Percentiles rank a stretch among this genome's conserved stretches.
phyloP scores from a whole-genome alignment of 768 basidiomycete genomes.

The Suillus fuscotomentosus region DNA sequence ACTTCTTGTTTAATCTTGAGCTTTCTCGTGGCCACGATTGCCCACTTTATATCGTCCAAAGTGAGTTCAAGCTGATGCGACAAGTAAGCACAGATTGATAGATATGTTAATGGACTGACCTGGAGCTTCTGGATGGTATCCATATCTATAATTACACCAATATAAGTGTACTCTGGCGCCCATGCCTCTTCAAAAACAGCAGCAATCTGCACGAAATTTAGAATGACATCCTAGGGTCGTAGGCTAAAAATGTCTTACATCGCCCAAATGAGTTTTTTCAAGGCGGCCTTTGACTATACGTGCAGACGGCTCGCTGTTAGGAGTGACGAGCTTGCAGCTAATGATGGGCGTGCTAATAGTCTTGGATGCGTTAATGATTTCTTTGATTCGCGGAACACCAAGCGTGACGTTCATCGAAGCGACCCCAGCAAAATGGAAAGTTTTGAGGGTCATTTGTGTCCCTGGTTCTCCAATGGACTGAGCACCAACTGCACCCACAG shows the following conservation, averaged over 20 bases:
- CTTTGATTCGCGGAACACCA: constrained; percentile 99
- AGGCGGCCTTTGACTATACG: constrained; percentile 96
- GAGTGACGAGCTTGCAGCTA: constrained; percentile 88
- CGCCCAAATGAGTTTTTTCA: constrained; percentile 92
- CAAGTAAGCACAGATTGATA: background rate
- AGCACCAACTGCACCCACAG: constrained; percentile 97
- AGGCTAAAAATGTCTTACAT: constrained; percentile 50
- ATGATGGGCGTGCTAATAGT: constrained; percentile 97
- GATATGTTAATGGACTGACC: constrained; percentile 36
- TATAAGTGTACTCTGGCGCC: constrained; percentile 89
- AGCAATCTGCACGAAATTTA: constrained; percentile 60
- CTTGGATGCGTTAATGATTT: constrained; percentile 99
- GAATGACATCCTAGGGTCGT: background rate
- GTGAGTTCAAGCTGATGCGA: constrained; percentile 79
- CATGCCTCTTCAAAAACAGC: constrained; percentile 94
- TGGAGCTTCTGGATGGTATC: constrained; percentile 88
- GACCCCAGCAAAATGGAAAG: constrained; percentile 99
- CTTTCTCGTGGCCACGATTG: constrained; percentile 82
- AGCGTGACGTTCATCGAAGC: constrained; percentile 99
- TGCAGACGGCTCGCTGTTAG: constrained; percentile 88
- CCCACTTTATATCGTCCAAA: constrained; percentile 90
- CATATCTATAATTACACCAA: constrained; percentile 88
- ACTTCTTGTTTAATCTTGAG: constrained; percentile 92
- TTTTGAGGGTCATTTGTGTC: constrained; percentile 99
- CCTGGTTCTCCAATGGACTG: constrained; percentile 99